Evolutionary conservation across 805 yeast species (phyloP).

Genomic region (Metschnikowia baotianmanensis): DNA sequence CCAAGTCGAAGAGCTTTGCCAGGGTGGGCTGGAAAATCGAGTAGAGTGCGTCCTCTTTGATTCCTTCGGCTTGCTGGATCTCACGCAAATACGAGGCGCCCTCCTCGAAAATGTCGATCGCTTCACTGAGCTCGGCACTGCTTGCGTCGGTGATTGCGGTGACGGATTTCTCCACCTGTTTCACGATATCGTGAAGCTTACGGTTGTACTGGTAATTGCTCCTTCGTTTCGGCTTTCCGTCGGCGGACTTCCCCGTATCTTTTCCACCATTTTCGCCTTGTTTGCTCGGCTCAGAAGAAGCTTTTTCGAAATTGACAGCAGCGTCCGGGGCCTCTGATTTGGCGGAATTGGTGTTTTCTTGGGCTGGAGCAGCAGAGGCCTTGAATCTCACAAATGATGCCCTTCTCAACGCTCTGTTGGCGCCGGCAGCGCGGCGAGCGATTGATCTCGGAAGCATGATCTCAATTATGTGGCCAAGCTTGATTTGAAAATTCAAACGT

Average conservation of each 20-base stretch:
- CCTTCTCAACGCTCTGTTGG: slow-evolving; percentile 7
- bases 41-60: slow-evolving; percentile 26
- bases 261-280: background rate
- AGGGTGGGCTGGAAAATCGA: slow-evolving; percentile 29
- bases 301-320: background rate
- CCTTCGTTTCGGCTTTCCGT: slow-evolving; percentile 3
- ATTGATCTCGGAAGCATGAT: slow-evolving; percentile 17
- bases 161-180: slow-evolving; percentile 30
- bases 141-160: slow-evolving; percentile 10
- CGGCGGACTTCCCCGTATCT: background rate
- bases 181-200: slow-evolving; percentile 34
- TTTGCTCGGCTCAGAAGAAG: background rate
- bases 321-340: background rate
- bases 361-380: slow-evolving; percentile 3
- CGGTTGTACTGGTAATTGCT: slow-evolving; percentile 18
- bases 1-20: slow-evolving; percentile 22
- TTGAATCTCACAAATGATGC: slow-evolving; percentile 13
- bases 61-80: slow-evolving; percentile 33
- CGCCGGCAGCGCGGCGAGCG: slow-evolving; percentile 11
- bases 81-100: slow-evolving; percentile 39
- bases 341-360: background rate
- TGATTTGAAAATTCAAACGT: background rate
- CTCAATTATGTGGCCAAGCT: background rate
- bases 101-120: slow-evolving; percentile 39
- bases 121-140: slow-evolving; percentile 25